Percentiles rank a stretch among this genome's conserved stretches.
These are phyloP conservation scores for Talaromyces ruber DNA, from an alignment of 495 filamentous ascomycete genomes.

Conservation along the genomic window DNA sequence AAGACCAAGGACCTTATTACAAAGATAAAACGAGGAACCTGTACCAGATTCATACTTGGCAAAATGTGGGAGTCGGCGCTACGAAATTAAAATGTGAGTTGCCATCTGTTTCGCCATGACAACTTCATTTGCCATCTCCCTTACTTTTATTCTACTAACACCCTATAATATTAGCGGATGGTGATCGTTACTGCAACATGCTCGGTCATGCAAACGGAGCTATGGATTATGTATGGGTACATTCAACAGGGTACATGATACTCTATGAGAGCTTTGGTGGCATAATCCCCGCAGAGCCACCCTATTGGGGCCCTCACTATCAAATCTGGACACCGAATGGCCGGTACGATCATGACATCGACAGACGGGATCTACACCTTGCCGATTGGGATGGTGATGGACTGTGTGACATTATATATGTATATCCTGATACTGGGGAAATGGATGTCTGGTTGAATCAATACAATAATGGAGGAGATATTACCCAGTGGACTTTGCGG, in stretches of 20 bases:
- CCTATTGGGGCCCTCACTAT: slow-evolving; percentile 6
- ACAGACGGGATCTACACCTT: slow-evolving; percentile 18
- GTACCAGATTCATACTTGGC: slow-evolving; percentile 7
- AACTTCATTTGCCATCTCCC: neutral
- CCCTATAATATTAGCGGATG: neutral
- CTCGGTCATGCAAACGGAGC: neutral
- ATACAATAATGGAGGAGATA: slow-evolving; percentile 4
- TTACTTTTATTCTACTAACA: too few relatives aligned
- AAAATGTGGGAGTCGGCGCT: slow-evolving; percentile 11
- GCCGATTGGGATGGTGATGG: slow-evolving; percentile 22
- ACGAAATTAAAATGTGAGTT: slow-evolving; percentile 4
- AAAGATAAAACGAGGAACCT: neutral
- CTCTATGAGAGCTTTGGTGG: slow-evolving; percentile 2
- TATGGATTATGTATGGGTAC: slow-evolving; percentile 4
- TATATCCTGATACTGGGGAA: slow-evolving; percentile 10
- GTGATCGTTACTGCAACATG: slow-evolving; percentile 4
- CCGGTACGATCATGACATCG: neutral
- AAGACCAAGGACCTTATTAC: neutral
- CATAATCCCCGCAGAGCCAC: slow-evolving; percentile 5
- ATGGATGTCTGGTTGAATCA: slow-evolving; percentile 17
- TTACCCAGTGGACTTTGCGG: neutral
- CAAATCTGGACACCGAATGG: slow-evolving; percentile 4
- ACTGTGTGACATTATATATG: slow-evolving; percentile 16
- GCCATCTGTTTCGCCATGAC: neutral
- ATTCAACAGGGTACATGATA: slow-evolving; percentile 4